Evolutionary conservation across 2,329 filamentous ascomycete species (phyloP).

Genomic region (Xylaria multiplex): DNA sequence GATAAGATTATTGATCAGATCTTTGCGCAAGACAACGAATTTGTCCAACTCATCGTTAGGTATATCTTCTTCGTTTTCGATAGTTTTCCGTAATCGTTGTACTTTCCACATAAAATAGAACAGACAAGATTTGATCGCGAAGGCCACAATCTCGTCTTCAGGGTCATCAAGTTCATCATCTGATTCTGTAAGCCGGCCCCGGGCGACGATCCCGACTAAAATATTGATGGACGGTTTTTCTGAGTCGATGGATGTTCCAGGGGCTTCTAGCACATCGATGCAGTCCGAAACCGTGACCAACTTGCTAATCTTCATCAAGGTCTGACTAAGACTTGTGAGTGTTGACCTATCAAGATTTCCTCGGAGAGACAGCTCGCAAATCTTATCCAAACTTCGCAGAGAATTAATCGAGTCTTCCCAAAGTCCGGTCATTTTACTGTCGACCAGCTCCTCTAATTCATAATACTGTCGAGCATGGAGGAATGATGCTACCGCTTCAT

Average conservation of each 20-base stretch:
- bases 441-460: slow-evolving; percentile 86
- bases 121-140: slow-evolving; percentile 78
- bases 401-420: slow-evolving; percentile 87
- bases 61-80: slow-evolving; percentile 66
- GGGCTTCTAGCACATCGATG: slow-evolving; percentile 76
- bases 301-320: slow-evolving; percentile 81
- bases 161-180: slow-evolving; percentile 77
- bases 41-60: slow-evolving; percentile 68
- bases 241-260: slow-evolving; percentile 59
- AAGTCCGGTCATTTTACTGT: slow-evolving; percentile 79
- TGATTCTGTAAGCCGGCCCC: slow-evolving; percentile 75
- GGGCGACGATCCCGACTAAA: slow-evolving; percentile 76
- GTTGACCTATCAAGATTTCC: slow-evolving; percentile 73
- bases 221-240: slow-evolving; percentile 70
- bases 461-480: slow-evolving; percentile 87
- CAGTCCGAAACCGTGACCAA: slow-evolving; percentile 83
- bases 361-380: slow-evolving; percentile 75
- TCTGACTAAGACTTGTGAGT: slow-evolving; percentile 76
- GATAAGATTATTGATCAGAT: slow-evolving; percentile 71
- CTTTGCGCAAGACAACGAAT: slow-evolving; percentile 64
- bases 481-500: slow-evolving; percentile 83
- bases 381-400: slow-evolving; percentile 75
- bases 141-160: slow-evolving; percentile 81
- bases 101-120: slow-evolving; percentile 98
- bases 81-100: slow-evolving; percentile 64